Conservation (phyloP, 495 filamentous ascomycete species). For the Paragyromitra xinjiangensis region DNA sequence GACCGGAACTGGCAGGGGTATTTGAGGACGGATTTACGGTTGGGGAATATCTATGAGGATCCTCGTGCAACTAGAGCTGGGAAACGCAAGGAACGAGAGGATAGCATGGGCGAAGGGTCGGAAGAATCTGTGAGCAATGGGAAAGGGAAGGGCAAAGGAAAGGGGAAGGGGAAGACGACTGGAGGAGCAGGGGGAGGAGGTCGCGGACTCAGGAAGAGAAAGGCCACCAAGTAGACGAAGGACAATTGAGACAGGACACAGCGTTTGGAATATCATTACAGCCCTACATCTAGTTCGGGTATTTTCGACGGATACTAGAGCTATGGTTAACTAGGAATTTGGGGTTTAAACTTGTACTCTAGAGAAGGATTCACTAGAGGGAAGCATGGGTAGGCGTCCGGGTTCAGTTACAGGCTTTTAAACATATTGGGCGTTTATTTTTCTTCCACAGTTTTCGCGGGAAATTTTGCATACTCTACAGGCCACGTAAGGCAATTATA, state of each 20-base stretch:
- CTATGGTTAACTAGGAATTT: constrained; percentile 10
- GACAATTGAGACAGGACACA: constrained; percentile 9
- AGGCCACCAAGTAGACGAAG: constrained; percentile 25
- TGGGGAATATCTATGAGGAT: constrained; percentile 48
- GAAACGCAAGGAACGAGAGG: constrained; percentile 42
- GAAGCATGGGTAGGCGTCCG: constrained; percentile 25
- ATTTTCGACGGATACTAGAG: neutral
- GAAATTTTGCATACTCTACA: neutral
- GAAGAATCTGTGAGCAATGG: constrained; percentile 45
- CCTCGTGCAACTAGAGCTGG: constrained; percentile 37
- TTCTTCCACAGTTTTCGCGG: neutral
- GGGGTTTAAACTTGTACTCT: constrained; percentile 36
- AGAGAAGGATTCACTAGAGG: constrained; percentile 26
- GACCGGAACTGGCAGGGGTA: constrained; percentile 48
- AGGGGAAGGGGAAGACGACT: constrained; percentile 31
- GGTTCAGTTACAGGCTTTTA: constrained; percentile 20
- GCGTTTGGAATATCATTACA: constrained; percentile 16
- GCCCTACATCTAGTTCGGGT: constrained; percentile 14
- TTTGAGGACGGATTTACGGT: constrained; percentile 36
- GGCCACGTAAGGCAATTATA: constrained; percentile 3
- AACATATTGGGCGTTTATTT: constrained; percentile 10
- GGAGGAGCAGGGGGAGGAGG: constrained; percentile 16
- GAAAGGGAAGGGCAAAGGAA: constrained; percentile 38
- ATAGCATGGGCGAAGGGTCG: constrained; percentile 30
- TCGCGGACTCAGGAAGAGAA: constrained; percentile 41